These are phyloP conservation scores for Penstemon newberryi DNA, from an alignment of 257 asterid species.

Conservation along the genomic window DNA sequence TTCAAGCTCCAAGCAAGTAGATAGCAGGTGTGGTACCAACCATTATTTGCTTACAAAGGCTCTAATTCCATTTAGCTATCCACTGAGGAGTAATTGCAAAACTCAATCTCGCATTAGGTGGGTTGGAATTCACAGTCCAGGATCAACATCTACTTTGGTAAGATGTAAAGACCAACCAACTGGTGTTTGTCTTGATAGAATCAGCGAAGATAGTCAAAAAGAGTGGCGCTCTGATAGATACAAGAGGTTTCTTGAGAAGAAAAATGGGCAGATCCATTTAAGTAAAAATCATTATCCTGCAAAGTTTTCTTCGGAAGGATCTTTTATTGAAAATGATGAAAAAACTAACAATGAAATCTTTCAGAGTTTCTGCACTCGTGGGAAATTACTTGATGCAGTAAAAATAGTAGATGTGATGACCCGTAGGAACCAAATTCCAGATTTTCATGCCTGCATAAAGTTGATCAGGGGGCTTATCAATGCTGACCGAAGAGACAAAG, in stretches of 20 bases:
- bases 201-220: constrained; percentile 31
- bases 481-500: constrained; percentile 49
- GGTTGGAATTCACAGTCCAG: constrained; percentile 31
- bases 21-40: constrained; percentile 26
- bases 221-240: constrained; percentile 32
- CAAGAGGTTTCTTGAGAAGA: constrained; percentile 28
- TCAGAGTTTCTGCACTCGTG: constrained; percentile 58
- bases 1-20: constrained; percentile 37
- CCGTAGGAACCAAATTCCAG: constrained; percentile 79
- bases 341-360: constrained; percentile 66
- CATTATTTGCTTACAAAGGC: constrained; percentile 27
- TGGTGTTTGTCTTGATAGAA: constrained; percentile 43
- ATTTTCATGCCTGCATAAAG: constrained; percentile 62
- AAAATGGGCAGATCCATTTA: constrained; percentile 28
- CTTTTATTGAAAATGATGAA: constrained; percentile 61
- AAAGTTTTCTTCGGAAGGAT: constrained; percentile 38
- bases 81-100: constrained; percentile 28
- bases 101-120: constrained; percentile 26
- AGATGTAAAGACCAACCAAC: constrained; percentile 42
- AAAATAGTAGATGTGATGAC: constrained; percentile 72
- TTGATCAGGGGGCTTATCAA: constrained; percentile 78
- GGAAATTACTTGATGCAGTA: constrained; percentile 60
- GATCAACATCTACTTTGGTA: constrained; percentile 29
- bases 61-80: constrained; percentile 24
- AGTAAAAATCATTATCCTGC: constrained; percentile 38